Evolutionary conservation across 2,329 filamentous ascomycete species (phyloP), one percentile per base, ranked within the genome.

Genomic region (Truncatella angustata): DNA sequence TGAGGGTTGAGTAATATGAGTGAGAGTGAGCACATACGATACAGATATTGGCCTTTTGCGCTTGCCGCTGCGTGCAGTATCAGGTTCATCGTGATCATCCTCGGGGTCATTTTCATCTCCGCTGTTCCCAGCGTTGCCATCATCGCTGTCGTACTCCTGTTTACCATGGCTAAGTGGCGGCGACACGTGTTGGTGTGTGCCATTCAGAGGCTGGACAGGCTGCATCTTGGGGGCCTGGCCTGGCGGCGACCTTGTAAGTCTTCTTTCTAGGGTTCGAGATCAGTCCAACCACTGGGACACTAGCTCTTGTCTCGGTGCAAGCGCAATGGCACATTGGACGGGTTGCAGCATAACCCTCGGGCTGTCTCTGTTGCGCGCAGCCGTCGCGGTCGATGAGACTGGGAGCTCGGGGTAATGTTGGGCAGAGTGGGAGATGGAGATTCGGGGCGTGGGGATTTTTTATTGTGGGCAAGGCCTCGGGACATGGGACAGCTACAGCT

Each of bases 1-100:
- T 16, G 26, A 32, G 28, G 28, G 44, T 39, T 54, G 32, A 43
- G 34, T 28, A 54, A 49, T 43, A 36, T 49, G 34, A 26, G 49
- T 36, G 18, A 30, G 55, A 37, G 44, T 16, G 20, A 32, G 14
- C 47, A 74, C 74, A 61, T 75, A 84, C 81, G 81, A 84, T 55
- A 84, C 81, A 54, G 81, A 83, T 46, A 83, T 74, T 54, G 80
- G 79, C 53, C 82, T 74, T 66, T 84, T 85, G 56, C 82, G 78
- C 67, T 85, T 85, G 53, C 78, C 74, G 55, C 66, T 70, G 49
- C 72, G 73, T 26, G 66, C 66, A 35, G 61, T 56, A 44, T 70
- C 55, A 48, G 61, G 62, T 28, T 67, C 63, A 44, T 65, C 61
- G 10, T 63, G 59, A 49, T 77, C 73, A 52, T 74, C 73, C 39